phyloP scores from a whole-genome alignment of 1,284 basidiomycete species.

The Boletus albobrunnescens region DNA sequence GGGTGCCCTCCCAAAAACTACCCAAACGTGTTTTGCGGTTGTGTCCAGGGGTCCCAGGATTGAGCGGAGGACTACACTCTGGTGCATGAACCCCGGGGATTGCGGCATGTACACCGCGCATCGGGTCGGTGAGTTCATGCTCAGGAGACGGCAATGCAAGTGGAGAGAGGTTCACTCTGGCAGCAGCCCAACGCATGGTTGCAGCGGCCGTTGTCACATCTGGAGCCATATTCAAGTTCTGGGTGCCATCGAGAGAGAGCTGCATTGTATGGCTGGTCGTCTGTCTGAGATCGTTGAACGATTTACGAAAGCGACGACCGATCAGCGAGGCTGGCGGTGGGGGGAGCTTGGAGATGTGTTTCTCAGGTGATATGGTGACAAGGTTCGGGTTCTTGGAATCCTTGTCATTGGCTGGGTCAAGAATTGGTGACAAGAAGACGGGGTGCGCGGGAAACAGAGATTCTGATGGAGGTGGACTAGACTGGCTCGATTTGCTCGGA shows the following conservation, averaged over 20 bases:
- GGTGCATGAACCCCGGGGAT: slow-evolving; percentile 60
- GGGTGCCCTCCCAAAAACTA: slow-evolving; percentile 69
- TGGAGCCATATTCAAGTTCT: slow-evolving; percentile 36
- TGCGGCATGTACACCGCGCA: slow-evolving; percentile 65
- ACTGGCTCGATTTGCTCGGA: slow-evolving; percentile 10
- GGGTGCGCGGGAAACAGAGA: slow-evolving; percentile 4
- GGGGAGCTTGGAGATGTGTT: slow-evolving; percentile 27
- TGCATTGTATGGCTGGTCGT: slow-evolving; percentile 28
- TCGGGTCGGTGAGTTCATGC: slow-evolving; percentile 80
- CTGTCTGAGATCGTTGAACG: slow-evolving; percentile 48
- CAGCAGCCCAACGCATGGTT: slow-evolving; percentile 78
- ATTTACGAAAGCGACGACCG: slow-evolving; percentile 50
- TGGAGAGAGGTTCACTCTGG: slow-evolving; percentile 70
- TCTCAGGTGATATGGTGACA: slow-evolving; percentile 31
- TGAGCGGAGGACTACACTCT: slow-evolving; percentile 29
- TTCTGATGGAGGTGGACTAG: slow-evolving; percentile 13
- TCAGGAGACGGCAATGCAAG: slow-evolving; percentile 83
- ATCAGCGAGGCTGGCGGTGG: slow-evolving; percentile 25
- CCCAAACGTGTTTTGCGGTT: slow-evolving; percentile 54
- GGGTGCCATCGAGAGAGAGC: slow-evolving; percentile 26
- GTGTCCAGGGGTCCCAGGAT: slow-evolving; percentile 45
- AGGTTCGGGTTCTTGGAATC: slow-evolving; percentile 23
- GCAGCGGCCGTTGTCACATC: slow-evolving; percentile 72
- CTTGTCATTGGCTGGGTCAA: slow-evolving; percentile 20
- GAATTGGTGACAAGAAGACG: slow-evolving; percentile 8